phyloP scores from a whole-genome alignment of 164 flowering plant species.

The Litsea cubeba region DNA sequence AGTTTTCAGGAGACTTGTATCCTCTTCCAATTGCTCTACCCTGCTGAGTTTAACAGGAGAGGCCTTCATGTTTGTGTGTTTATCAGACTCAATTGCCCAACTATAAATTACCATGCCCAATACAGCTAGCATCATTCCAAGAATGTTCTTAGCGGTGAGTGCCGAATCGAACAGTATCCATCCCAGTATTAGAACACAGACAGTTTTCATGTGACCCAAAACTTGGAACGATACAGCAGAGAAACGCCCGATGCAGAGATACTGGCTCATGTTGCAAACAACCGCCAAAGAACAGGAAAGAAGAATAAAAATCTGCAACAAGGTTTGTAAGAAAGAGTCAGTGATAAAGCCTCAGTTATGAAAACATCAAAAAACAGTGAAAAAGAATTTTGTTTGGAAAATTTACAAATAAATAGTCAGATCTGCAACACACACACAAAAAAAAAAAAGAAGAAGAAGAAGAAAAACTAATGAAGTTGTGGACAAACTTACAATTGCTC shows the following conservation, averaged over 20 bases:
- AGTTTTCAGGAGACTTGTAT: conserved; percentile 4
- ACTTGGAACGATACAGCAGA: conserved; percentile 51
- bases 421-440: not conserved
- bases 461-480: not conserved
- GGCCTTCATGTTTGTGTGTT: conserved; percentile 23
- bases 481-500: conserved; percentile 50
- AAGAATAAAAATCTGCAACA: conserved; percentile 38
- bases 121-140: conserved; percentile 42
- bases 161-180: conserved; percentile 39
- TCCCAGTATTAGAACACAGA: conserved; percentile 41
- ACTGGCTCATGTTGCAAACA: conserved; percentile 45
- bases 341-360: not conserved
- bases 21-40: not conserved
- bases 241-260: conserved; percentile 47
- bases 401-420: not conserved
- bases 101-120: conserved; percentile 47
- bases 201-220: conserved; percentile 52
- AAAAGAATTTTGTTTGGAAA: not conserved
- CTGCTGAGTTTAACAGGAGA: not conserved
- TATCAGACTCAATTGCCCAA: conserved; percentile 34
- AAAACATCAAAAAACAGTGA: not conserved
- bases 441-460: too few relatives aligned
- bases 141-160: conserved; percentile 36
- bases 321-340: not conserved
- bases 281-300: conserved; percentile 46